phyloP scores from a whole-genome alignment of 2,329 filamentous ascomycete species.

The Colletotrichum lini region DNA sequence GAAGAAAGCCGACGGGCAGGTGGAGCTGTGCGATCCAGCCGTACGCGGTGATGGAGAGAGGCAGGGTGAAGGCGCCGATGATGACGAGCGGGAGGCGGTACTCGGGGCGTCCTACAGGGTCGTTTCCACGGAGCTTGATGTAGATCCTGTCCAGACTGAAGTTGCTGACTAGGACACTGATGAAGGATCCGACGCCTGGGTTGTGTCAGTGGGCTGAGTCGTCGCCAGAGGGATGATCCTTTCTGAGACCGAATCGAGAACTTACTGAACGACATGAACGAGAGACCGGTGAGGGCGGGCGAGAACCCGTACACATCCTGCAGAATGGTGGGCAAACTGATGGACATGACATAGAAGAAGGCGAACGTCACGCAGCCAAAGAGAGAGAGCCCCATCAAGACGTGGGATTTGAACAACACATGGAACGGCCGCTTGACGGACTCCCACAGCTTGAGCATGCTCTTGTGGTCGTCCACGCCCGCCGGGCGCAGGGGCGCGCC shows the following conservation, averaged over 20 bases:
- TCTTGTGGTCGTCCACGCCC: conserved; percentile 44
- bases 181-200: conserved; percentile 63
- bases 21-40: conserved; percentile 65
- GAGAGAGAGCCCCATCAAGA: conserved; percentile 65
- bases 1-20: conserved; percentile 59
- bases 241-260: not conserved
- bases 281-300: conserved; percentile 65
- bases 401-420: conserved; percentile 64
- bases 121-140: conserved; percentile 58
- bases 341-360: conserved; percentile 68
- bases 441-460: conserved; percentile 52
- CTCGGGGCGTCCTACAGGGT: conserved; percentile 64
- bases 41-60: conserved; percentile 61
- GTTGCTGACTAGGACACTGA: conserved; percentile 66
- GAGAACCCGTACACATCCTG: conserved; percentile 63
- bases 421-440: conserved; percentile 62
- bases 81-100: conserved; percentile 68
- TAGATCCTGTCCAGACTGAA: conserved; percentile 67
- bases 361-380: conserved; percentile 65
- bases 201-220: conserved; percentile 35
- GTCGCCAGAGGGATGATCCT: not conserved
- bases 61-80: conserved; percentile 61
- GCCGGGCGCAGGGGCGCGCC: conserved; percentile 42
- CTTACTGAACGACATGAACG: conserved; percentile 70
- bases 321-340: conserved; percentile 67